These are phyloP conservation scores for Cercospora sp. DNA, from an alignment of 2,329 filamentous ascomycete genomes.

Conservation along the genomic window DNA sequence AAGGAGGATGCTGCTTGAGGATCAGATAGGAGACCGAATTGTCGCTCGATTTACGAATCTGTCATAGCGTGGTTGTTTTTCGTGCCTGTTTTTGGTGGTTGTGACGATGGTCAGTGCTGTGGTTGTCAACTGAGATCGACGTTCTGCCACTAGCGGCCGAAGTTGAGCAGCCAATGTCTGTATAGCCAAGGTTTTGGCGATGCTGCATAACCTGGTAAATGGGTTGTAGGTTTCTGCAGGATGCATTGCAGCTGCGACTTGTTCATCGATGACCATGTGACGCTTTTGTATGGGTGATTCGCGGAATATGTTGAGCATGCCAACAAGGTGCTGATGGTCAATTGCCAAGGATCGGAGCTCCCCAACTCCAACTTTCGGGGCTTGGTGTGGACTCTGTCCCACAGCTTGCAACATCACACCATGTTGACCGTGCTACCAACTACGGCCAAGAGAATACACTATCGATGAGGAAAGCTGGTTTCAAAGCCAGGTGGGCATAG, in stretches of 20 bases:
- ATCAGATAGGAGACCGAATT: not conserved
- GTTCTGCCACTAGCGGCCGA: slow-evolving; percentile 13
- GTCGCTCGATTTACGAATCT: not conserved
- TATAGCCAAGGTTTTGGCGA: not conserved
- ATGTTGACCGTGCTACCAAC: not conserved
- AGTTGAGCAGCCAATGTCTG: slow-evolving; percentile 9
- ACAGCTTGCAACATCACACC: not conserved
- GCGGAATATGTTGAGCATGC: not conserved
- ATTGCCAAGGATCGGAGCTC: not conserved
- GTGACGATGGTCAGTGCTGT: slow-evolving; percentile 11
- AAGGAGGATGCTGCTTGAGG: slow-evolving; percentile 11
- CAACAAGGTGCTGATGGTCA: not conserved
- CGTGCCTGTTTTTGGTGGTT: slow-evolving; percentile 8
- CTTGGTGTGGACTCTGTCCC: not conserved
- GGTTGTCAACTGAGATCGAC: slow-evolving; percentile 13
- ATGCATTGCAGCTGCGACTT: not conserved
- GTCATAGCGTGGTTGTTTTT: slow-evolving; percentile 14
- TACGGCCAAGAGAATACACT: not conserved
- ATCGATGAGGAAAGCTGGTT: not conserved
- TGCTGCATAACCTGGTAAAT: not conserved
- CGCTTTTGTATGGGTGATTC: not conserved
- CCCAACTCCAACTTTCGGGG: not conserved
- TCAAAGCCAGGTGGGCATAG: not conserved
- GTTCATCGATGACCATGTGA: not conserved
- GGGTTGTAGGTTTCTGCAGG: not conserved